These are phyloP conservation scores for Alternaria gansuensis DNA, from an alignment of 2,329 filamentous ascomycete species.

Conservation along the genomic window DNA sequence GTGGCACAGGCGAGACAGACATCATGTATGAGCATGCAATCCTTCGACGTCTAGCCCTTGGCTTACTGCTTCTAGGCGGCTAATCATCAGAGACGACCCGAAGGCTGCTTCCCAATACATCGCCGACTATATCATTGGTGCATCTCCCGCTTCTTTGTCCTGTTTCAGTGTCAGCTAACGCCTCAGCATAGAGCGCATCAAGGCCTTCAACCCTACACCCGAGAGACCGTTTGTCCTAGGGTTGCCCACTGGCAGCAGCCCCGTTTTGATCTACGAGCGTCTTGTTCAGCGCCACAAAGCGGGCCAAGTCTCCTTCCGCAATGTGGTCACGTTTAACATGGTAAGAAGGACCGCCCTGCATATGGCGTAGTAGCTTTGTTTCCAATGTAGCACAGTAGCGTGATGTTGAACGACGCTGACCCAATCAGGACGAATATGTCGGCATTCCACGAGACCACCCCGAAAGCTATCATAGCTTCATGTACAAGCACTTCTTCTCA, in stretches of 20 bases:
- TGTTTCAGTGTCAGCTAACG: slow-evolving; percentile 36
- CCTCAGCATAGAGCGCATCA: slow-evolving; percentile 71
- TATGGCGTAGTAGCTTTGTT: slow-evolving; percentile 27
- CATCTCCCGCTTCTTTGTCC: slow-evolving; percentile 33
- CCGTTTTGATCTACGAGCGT: slow-evolving; percentile 78
- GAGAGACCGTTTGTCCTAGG: slow-evolving; percentile 82
- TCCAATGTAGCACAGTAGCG: slow-evolving; percentile 31
- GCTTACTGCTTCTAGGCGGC: slow-evolving; percentile 68
- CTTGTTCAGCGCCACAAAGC: slow-evolving; percentile 76
- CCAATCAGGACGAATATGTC: slow-evolving; percentile 79
- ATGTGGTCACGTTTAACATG: slow-evolving; percentile 95
- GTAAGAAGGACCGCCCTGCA: slow-evolving; percentile 56
- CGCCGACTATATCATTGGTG: slow-evolving; percentile 81
- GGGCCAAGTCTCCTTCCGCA: slow-evolving; percentile 80
- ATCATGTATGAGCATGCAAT: slow-evolving; percentile 48
- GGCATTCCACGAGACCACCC: slow-evolving; percentile 83
- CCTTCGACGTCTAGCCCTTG: slow-evolving; percentile 24
- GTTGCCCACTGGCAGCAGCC: slow-evolving; percentile 83
- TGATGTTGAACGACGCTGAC: slow-evolving; percentile 34
- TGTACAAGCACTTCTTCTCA: slow-evolving; percentile 93
- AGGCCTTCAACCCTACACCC: slow-evolving; percentile 75
- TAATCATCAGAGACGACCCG: slow-evolving; percentile 81
- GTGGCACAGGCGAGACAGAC: slow-evolving; percentile 20
- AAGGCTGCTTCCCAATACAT: slow-evolving; percentile 76
- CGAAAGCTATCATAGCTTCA: slow-evolving; percentile 89